Base-by-base conservation (phyloP, 179 eudicot species). In the Patellifolia procumbens region DNA sequence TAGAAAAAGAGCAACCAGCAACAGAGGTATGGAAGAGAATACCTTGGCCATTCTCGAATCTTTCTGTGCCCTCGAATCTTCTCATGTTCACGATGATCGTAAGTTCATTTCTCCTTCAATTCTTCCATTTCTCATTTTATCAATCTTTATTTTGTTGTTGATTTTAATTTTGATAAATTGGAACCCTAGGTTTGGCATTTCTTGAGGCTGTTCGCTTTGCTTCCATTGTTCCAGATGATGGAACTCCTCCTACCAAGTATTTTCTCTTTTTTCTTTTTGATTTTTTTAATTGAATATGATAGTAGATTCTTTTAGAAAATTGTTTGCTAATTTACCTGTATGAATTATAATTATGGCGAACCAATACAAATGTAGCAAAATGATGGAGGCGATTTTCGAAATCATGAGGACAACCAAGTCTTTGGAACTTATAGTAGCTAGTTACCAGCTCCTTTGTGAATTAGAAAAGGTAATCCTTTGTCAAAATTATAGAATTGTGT, bases 121-220 rank as follows among this genome's bases (percentile, higher is more conserved):
- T 65, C 37, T 11, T 49, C 11, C 4, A 19, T 49, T 15, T 46
- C 1, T 13, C 60, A 2, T 37, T 43, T 11, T 29, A 15, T 35
- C 5, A 13, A 7, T 19, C 60, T 71, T 0, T 4, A 1, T 17
- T 31, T 66, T 49, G 17, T 20, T 20, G 11, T 45, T 13, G 34
- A 12, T 49, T n/a, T 70, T 13, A 51, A 63, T 19, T 34, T 66
- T 45, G 60, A 24, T 10, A 15, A 3, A 4, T 71, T 35, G 68
- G 73, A 80, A 80, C 66, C 76, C 65, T 75, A 88, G 97, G 97
- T 56, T 77, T 90, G 75, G 80, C 92, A 34, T 93, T 90, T 83
- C 83, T 93, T 20, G 97, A 93, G 76, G 98, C 96, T 35, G 94
- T 94, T 80, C 92, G 96, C 5, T 82, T 88, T 63, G 89, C 93